phyloP scores from a whole-genome alignment of 225 moss, liverwort and hornwort species.

The Anthoceros angustus region DNA sequence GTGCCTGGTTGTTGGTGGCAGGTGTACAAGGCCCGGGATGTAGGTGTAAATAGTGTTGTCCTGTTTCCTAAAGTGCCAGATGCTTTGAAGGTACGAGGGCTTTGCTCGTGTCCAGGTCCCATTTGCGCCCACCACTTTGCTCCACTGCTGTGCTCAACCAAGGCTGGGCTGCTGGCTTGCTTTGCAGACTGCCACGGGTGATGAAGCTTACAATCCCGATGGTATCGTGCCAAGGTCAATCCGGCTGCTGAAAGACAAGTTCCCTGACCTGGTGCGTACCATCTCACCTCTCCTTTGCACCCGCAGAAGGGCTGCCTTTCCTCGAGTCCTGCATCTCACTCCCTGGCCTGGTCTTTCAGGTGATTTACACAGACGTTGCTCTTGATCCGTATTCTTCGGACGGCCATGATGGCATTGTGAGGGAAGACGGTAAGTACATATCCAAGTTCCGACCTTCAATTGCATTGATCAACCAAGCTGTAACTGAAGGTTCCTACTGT shows the following conservation, averaged over 20 bases:
- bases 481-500: background rate
- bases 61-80: constrained; percentile 98
- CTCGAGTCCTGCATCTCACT: no score
- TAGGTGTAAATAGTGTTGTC: constrained; percentile 92
- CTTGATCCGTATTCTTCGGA: constrained; percentile 96
- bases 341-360: constrained; percentile 19
- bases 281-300: background rate
- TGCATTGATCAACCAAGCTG: background rate
- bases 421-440: constrained; percentile 61
- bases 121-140: background rate
- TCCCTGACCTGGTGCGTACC: constrained; percentile 65
- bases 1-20: constrained; percentile 10
- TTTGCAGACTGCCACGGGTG: constrained; percentile 54
- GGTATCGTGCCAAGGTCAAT: constrained; percentile 88
- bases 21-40: constrained; percentile 98
- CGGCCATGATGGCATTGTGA: constrained; percentile 95
- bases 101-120: background rate
- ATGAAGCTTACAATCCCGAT: constrained; percentile 75
- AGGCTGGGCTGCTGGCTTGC: background rate
- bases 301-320: no score
- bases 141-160: background rate
- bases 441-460: background rate
- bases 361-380: constrained; percentile 95
- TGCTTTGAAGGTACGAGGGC: constrained; percentile 56
- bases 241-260: constrained; percentile 91